These are phyloP conservation scores for Globisporangium nagaii DNA, from an alignment of 352 stramenopile species.

Conservation along the genomic window DNA sequence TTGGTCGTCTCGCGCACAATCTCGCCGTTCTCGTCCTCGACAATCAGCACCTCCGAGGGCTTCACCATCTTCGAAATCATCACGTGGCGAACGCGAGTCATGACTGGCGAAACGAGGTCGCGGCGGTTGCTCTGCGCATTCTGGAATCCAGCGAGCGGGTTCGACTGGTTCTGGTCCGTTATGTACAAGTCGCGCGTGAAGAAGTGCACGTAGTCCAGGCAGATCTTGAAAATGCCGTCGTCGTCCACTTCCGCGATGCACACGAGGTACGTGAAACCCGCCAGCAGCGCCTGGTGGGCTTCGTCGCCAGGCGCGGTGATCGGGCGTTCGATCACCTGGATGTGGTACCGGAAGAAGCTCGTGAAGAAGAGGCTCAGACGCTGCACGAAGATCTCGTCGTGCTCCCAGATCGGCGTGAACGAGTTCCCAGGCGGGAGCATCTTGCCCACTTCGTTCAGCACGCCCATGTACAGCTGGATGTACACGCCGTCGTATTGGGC, in stretches of 20 bases:
- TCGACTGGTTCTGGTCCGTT: conserved; percentile 76
- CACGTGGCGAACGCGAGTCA: conserved; percentile 94
- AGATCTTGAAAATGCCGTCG: conserved; percentile 98
- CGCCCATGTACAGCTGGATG: conserved; percentile 92
- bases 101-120: conserved; percentile 76
- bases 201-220: conserved; percentile 97
- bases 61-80: conserved; percentile 99
- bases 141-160: conserved; percentile 52
- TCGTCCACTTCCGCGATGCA: conserved; percentile 90
- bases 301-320: conserved; percentile 76
- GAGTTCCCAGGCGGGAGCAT: conserved; percentile 89
- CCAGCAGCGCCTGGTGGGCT: conserved; percentile 87
- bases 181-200: conserved; percentile 97
- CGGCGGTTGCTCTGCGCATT: conserved; percentile 48
- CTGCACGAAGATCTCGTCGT: conserved; percentile 97
- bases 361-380: conserved; percentile 97
- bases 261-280: conserved; percentile 92
- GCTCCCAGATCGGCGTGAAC: conserved; percentile 91
- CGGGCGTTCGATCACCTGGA: conserved; percentile 92
- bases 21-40: conserved; percentile 99
- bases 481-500: conserved; percentile 93
- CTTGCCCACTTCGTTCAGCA: conserved; percentile 90
- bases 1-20: conserved; percentile 97
- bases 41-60: conserved; percentile 99
- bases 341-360: conserved; percentile 92